These are phyloP conservation scores for Flueggea neowawraea DNA, from an alignment of 441 rosid genomes.

Conservation along the genomic window DNA sequence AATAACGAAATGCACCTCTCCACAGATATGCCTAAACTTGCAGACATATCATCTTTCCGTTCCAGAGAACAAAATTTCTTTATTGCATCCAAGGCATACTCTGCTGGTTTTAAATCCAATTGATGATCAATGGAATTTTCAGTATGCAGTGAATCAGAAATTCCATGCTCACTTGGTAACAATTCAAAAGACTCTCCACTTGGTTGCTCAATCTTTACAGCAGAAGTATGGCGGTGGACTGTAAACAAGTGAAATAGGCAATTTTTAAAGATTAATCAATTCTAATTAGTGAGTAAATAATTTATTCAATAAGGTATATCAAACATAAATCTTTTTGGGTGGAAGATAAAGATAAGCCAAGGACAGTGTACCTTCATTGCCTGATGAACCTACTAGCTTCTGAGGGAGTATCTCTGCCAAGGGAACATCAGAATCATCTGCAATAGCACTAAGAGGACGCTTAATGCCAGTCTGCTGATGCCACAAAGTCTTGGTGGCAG, in stretches of 20 bases:
- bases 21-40: neutral
- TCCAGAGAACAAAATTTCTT: slow-evolving; percentile 6
- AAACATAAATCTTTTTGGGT: too few relatives aligned
- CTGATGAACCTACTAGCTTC: too few relatives aligned
- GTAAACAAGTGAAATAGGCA: too few relatives aligned
- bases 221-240: too few relatives aligned
- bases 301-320: too few relatives aligned
- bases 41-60: neutral
- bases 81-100: slow-evolving; percentile 22
- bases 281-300: too few relatives aligned
- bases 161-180: slow-evolving; percentile 11
- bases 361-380: too few relatives aligned
- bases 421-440: slow-evolving; percentile 1
- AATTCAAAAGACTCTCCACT: slow-evolving; percentile 5
- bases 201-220: neutral
- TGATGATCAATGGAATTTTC: slow-evolving; percentile 18
- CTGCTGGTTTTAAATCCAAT: slow-evolving; percentile 19
- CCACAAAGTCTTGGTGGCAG: neutral
- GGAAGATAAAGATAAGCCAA: too few relatives aligned
- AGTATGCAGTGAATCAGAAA: slow-evolving; percentile 5
- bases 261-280: too few relatives aligned
- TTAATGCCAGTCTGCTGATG: slow-evolving; percentile 5
- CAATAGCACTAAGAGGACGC: slow-evolving; percentile 12
- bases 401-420: too few relatives aligned
- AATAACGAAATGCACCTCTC: slow-evolving; percentile 15